phyloP scores from a whole-genome alignment of 2,329 filamentous ascomycete genomes.

The Xylariales sp. region DNA sequence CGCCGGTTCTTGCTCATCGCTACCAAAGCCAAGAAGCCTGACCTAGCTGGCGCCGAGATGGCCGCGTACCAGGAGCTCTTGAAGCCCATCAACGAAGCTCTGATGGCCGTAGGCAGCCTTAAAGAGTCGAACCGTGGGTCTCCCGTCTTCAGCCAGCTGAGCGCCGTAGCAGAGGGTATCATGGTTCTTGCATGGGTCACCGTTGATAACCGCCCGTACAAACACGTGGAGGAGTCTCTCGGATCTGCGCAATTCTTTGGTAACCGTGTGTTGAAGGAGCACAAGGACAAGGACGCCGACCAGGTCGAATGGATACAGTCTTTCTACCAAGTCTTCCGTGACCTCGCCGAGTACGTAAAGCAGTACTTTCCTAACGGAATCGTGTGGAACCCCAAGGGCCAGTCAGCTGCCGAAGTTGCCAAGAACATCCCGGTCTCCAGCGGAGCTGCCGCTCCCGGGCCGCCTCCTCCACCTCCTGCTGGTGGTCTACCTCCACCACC shows the following conservation, averaged over 20 bases:
- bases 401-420: slow-evolving; percentile 64
- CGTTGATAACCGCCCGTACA: slow-evolving; percentile 75
- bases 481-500: slow-evolving; percentile 60
- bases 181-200: slow-evolving; percentile 88
- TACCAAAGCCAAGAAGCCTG: slow-evolving; percentile 89
- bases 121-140: slow-evolving; percentile 77
- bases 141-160: slow-evolving; percentile 74
- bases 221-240: slow-evolving; percentile 79
- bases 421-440: slow-evolving; percentile 51
- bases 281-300: slow-evolving; percentile 73
- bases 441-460: slow-evolving; percentile 32
- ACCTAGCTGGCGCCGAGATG: slow-evolving; percentile 56
- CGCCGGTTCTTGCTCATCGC: slow-evolving; percentile 83
- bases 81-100: slow-evolving; percentile 79
- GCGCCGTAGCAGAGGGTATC: slow-evolving; percentile 85
- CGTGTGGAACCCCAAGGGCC: slow-evolving; percentile 77
- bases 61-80: slow-evolving; percentile 70
- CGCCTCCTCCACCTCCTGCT: slow-evolving; percentile 48
- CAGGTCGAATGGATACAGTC: slow-evolving; percentile 87
- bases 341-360: slow-evolving; percentile 79
- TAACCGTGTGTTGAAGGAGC: slow-evolving; percentile 87
- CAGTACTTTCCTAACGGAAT: slow-evolving; percentile 76
- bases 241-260: slow-evolving; percentile 89
- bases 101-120: slow-evolving; percentile 74
- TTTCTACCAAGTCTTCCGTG: slow-evolving; percentile 88